Percentiles rank a stretch among this genome's conserved stretches.
Evolutionary conservation across 2,329 filamentous ascomycete genomes (phyloP).

Genomic region (Trichoderma citrinoviride): DNA sequence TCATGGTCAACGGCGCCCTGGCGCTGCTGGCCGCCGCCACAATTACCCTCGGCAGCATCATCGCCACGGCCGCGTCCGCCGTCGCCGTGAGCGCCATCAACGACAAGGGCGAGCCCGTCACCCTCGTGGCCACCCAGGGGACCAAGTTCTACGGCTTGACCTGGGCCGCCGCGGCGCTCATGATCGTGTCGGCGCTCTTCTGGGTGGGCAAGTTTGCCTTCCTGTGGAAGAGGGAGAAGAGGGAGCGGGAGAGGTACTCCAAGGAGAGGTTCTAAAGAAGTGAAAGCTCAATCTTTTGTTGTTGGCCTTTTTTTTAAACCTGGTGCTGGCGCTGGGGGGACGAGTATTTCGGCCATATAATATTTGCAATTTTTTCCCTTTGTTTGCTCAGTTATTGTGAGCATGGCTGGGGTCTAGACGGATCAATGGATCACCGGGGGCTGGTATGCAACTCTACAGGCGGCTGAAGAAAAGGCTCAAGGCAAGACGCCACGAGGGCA

Average conservation of each 20-base stretch:
- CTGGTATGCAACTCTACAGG: no score
- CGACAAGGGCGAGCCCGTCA: slow-evolving; percentile 43
- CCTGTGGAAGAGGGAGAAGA: slow-evolving; percentile 22
- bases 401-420: neutral
- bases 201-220: slow-evolving; percentile 41
- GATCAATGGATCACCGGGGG: neutral
- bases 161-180: slow-evolving; percentile 48
- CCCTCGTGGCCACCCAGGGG: slow-evolving; percentile 45
- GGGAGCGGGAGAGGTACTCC: slow-evolving; percentile 26
- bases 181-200: slow-evolving; percentile 40
- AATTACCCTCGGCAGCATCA: slow-evolving; percentile 43
- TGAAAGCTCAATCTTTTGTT: neutral
- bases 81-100: slow-evolving; percentile 44
- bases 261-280: slow-evolving; percentile 33
- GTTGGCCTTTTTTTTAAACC: neutral
- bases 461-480: neutral
- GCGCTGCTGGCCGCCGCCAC: slow-evolving; percentile 37
- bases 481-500: neutral
- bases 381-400: slow-evolving; percentile 3
- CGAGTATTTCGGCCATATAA: neutral
- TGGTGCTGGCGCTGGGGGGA: slow-evolving; percentile 16
- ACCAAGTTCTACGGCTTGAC: slow-evolving; percentile 45
- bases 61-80: slow-evolving; percentile 42
- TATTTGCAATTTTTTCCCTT: neutral
- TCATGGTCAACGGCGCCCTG: slow-evolving; percentile 40